Evolutionary conservation across 1,139 yeast species (phyloP).

Genomic region (Yamadazyma dushanensis): DNA sequence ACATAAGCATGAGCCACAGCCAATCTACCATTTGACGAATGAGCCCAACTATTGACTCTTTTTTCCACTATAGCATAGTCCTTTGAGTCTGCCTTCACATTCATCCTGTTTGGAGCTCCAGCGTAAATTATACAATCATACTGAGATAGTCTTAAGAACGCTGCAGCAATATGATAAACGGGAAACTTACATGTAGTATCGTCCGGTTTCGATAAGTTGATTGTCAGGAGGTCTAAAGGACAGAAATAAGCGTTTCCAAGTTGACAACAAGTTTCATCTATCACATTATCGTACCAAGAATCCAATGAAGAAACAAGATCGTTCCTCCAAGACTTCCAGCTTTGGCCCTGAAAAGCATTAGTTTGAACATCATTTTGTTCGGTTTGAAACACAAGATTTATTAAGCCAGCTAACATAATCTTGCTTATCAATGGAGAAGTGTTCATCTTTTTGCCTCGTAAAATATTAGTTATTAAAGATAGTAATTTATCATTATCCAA

Average conservation of each 20-base stretch:
- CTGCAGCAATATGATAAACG: constrained; percentile 66
- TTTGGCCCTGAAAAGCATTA: constrained; percentile 28
- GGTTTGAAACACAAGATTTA: constrained; percentile 66
- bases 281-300: constrained; percentile 47
- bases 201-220: constrained; percentile 11
- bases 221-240: constrained; percentile 9
- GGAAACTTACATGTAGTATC: constrained; percentile 48
- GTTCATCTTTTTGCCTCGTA: constrained; percentile 50
- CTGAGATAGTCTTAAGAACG: constrained; percentile 60
- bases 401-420: constrained; percentile 61
- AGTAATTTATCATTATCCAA: constrained; percentile 35
- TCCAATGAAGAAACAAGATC: constrained; percentile 58
- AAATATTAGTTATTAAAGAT: constrained; percentile 51
- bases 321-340: constrained; percentile 53
- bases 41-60: constrained; percentile 51
- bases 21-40: constrained; percentile 19
- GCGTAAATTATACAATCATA: constrained; percentile 71
- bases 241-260: constrained; percentile 21
- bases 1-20: constrained; percentile 58
- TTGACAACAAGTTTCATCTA: constrained; percentile 28
- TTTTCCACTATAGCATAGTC: constrained; percentile 50
- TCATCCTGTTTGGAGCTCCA: constrained; percentile 77
- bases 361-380: constrained; percentile 64
- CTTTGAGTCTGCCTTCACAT: constrained; percentile 53
- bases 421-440: constrained; percentile 57